Conservation (phyloP, 176 grass and related monocot genomes). For the Juncus inflexus region DNA sequence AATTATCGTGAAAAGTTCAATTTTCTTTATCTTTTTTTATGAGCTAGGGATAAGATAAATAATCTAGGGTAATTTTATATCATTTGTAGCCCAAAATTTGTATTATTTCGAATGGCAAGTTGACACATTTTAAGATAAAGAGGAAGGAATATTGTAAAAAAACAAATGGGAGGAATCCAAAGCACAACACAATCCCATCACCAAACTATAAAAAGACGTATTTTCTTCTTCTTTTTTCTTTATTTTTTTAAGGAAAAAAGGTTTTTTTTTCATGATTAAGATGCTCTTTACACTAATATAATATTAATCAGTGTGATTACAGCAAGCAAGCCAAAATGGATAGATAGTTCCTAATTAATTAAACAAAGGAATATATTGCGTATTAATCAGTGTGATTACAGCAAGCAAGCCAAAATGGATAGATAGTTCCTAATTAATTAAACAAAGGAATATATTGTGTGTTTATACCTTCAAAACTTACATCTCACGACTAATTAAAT, state of each 20-base stretch:
- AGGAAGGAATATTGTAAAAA: conserved; percentile 1
- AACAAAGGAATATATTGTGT: background rate
- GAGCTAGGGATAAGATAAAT: too few relatives aligned
- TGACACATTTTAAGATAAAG: too few relatives aligned
- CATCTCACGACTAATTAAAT: too few relatives aligned
- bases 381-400: conserved; percentile 26
- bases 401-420: conserved; percentile 10
- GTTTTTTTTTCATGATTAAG: conserved; percentile 21
- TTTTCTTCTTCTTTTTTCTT: background rate
- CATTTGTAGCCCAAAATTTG: too few relatives aligned
- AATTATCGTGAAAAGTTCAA: too few relatives aligned
- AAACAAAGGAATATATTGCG: too few relatives aligned
- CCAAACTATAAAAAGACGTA: conserved; percentile 16
- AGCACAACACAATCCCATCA: conserved; percentile 10
- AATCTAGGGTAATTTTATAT: too few relatives aligned
- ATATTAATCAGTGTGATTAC: conserved; percentile 24
- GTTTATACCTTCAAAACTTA: background rate
- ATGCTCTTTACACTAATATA: conserved; percentile 10
- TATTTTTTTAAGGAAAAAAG: background rate
- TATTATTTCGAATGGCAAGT: too few relatives aligned
- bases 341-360: conserved; percentile 14
- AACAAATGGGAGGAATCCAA: conserved; percentile 23
- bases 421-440: conserved; percentile 14
- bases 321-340: conserved; percentile 13
- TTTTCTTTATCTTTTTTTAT: too few relatives aligned